A percentile compares a stretch with the other conserved stretches of the same genome.
Evolutionary conservation across 495 filamentous ascomycete species (phyloP).

Genomic region (Aspergillus wentii): DNA sequence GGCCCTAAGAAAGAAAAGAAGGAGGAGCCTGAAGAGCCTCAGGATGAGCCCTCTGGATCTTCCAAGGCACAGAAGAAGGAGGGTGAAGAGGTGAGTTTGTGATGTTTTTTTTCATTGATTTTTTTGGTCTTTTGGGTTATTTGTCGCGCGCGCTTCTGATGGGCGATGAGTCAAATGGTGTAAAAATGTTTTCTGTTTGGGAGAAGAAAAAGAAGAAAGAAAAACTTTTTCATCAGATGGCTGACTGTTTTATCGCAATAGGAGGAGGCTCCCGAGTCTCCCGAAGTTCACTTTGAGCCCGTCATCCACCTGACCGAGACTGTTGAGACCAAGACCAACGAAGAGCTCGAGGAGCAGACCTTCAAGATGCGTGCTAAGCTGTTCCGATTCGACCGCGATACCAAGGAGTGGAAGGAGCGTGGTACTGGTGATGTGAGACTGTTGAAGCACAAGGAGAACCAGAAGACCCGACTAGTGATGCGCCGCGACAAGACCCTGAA

Average conservation of each 20-base stretch:
- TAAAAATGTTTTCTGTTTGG: too few species aligned
- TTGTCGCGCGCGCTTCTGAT: background rate
- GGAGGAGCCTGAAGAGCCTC: conserved; percentile 72
- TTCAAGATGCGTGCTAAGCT: conserved; percentile 99
- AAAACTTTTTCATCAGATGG: too few species aligned
- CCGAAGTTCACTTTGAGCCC: conserved; percentile 95
- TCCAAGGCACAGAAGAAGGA: conserved; percentile 81
- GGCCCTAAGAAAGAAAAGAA: conserved; percentile 78
- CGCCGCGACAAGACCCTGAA: conserved; percentile 98
- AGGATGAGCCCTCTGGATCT: conserved; percentile 77
- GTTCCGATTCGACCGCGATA: conserved; percentile 91
- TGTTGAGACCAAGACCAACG: conserved; percentile 95
- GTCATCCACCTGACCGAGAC: conserved; percentile 92
- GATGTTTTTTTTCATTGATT: conserved; percentile 9
- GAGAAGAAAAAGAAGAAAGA: too few species aligned
- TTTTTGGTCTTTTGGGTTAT: background rate
- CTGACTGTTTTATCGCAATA: too few species aligned
- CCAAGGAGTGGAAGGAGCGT: conserved; percentile 97
- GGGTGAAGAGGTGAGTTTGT: conserved; percentile 43
- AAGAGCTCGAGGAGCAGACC: conserved; percentile 92
- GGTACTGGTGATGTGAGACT: conserved; percentile 94
- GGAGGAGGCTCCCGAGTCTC: conserved; percentile 73
- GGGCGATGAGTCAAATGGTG: too few species aligned
- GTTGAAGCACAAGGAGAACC: conserved; percentile 97
- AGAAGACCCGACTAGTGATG: conserved; percentile 98